Conservation (phyloP, 1,284 basidiomycete species). For the Leccinum pseudoinsigne region DNA sequence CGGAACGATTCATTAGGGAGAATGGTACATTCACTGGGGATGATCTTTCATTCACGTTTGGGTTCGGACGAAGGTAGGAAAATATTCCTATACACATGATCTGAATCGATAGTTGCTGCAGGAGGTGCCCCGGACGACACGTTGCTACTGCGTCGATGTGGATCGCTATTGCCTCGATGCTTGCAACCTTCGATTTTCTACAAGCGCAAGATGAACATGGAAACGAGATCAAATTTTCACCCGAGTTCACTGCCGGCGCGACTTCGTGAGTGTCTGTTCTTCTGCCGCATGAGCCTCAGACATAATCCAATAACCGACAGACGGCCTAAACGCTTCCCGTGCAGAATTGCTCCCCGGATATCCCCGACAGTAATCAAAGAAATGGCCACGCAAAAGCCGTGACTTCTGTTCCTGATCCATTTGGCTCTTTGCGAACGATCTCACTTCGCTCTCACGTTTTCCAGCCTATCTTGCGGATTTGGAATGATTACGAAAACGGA, state of each 20-base stretch:
- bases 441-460: neutral
- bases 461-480: neutral
- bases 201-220: conserved; percentile 26
- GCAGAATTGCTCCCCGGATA: conserved; percentile 20
- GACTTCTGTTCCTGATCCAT: neutral
- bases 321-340: conserved; percentile 24
- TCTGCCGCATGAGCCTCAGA: neutral
- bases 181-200: conserved; percentile 23
- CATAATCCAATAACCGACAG: conserved; percentile 13
- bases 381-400: conserved; percentile 12
- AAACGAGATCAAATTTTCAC: conserved; percentile 21
- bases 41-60: conserved; percentile 39
- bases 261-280: conserved; percentile 17
- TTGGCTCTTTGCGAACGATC: neutral
- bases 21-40: conserved; percentile 31
- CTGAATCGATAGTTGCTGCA: conserved; percentile 3
- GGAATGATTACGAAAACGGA: neutral
- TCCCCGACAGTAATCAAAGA: conserved; percentile 9
- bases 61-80: conserved; percentile 44
- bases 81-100: neutral
- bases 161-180: conserved; percentile 28
- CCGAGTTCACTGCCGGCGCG: conserved; percentile 16
- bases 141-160: conserved; percentile 39
- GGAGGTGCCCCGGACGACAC: conserved; percentile 34
- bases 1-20: conserved; percentile 39